Percentiles rank a stretch among this genome's conserved stretches.
Conservation (phyloP, 352 stramenopile genomes). For the Thraustochytrium striatum region DNA sequence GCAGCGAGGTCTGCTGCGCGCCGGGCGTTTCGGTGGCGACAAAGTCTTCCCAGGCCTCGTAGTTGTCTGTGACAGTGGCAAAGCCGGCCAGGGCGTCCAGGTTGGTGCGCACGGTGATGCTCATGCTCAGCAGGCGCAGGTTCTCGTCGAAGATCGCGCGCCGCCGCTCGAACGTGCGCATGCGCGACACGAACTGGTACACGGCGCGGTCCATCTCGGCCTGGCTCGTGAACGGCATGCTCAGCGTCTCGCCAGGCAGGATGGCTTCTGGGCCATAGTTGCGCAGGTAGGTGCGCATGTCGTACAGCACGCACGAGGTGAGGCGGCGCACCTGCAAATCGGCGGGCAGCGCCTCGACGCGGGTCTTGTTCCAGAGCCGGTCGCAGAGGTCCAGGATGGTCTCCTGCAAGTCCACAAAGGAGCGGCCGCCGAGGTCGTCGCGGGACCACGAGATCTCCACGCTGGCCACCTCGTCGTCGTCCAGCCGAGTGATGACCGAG, state of each 20-base stretch:
- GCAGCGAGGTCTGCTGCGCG: background rate
- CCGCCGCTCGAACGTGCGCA: background rate
- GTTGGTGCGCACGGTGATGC: constrained; percentile 37
- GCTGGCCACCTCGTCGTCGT: background rate
- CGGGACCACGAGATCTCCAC: constrained; percentile 17
- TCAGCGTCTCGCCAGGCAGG: background rate
- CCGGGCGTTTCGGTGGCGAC: background rate
- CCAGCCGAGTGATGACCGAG: background rate
- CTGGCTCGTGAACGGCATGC: background rate
- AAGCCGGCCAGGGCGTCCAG: too few relatives aligned
- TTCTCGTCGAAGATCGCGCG: background rate
- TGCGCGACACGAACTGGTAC: background rate
- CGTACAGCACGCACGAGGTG: background rate
- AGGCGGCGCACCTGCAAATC: constrained; percentile 14
- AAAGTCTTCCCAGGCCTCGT: constrained; percentile 15
- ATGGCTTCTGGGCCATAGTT: too few relatives aligned
- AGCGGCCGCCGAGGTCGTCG: background rate
- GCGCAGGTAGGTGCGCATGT: background rate
- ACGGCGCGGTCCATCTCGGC: background rate
- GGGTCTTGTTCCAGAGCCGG: background rate
- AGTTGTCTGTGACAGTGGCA: too few relatives aligned
- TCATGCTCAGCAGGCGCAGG: background rate
- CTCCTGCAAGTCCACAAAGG: background rate
- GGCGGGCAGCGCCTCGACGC: background rate
- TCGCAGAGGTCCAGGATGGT: constrained; percentile 12